A percentile compares a stretch with the other conserved stretches of the same genome.
Conservation (phyloP, 2,329 filamentous ascomycete species). For the Colletotrichum lindemuthianum region DNA sequence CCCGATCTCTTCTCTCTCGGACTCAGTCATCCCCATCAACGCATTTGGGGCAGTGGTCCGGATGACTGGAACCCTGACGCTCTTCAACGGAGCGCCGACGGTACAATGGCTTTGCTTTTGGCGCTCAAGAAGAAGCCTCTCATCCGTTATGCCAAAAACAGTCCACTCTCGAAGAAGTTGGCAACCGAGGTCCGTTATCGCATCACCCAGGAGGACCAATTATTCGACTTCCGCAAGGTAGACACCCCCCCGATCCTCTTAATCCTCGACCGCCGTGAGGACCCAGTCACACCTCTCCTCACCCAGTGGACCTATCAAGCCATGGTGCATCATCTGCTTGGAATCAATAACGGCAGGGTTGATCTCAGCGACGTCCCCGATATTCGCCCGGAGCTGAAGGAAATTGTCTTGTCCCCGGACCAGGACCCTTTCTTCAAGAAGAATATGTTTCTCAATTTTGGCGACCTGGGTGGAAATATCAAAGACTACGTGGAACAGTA, state of each 20-base stretch:
- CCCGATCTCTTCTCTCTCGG: slow-evolving; percentile 89
- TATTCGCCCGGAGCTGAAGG: slow-evolving; percentile 85
- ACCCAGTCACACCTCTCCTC: slow-evolving; percentile 91
- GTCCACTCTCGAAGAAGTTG: slow-evolving; percentile 88
- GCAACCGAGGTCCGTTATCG: slow-evolving; percentile 92
- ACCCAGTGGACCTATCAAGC: slow-evolving; percentile 99
- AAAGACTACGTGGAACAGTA: slow-evolving; percentile 99
- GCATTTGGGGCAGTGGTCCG: slow-evolving; percentile 82
- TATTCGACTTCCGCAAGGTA: slow-evolving; percentile 95
- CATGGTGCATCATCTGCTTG: slow-evolving; percentile 98
- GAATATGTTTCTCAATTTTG: slow-evolving; percentile 99
- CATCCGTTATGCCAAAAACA: slow-evolving; percentile 93
- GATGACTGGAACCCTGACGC: slow-evolving; percentile 93
- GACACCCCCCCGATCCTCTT: slow-evolving; percentile 95
- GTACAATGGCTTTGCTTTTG: slow-evolving; percentile 83
- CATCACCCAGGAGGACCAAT: slow-evolving; percentile 93
- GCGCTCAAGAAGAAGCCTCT: slow-evolving; percentile 96
- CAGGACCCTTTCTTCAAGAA: slow-evolving; percentile 99
- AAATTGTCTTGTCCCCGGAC: slow-evolving; percentile 95
- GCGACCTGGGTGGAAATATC: slow-evolving; percentile 93
- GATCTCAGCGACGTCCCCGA: slow-evolving; percentile 87
- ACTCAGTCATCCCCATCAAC: slow-evolving; percentile 75
- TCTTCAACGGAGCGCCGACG: slow-evolving; percentile 86
- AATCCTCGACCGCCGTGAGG: slow-evolving; percentile 89
- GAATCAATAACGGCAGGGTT: slow-evolving; percentile 94